Percentiles rank a stretch among this genome's conserved stretches.
Conservation (phyloP, 495 filamentous ascomycete species). For the Delitschia confertaspora region DNA sequence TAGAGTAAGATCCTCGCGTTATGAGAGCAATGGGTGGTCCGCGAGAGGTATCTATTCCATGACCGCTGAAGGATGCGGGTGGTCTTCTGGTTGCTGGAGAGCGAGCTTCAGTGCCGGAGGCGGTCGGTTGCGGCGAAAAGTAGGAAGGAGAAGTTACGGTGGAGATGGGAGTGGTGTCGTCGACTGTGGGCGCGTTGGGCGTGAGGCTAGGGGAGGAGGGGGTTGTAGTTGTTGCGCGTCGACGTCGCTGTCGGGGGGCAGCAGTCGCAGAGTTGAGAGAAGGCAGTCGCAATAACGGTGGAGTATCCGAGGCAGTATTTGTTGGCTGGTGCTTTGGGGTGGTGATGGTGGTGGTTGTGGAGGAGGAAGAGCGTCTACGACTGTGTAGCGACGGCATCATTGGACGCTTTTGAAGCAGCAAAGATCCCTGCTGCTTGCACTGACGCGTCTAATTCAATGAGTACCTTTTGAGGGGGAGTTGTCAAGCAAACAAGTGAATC, state of each 20-base stretch:
- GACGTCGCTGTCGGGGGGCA: conserved; percentile 8
- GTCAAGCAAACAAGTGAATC: no score
- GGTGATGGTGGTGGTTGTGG: not conserved
- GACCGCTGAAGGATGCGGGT: conserved; percentile 39
- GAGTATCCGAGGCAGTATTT: conserved; percentile 9
- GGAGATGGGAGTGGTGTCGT: conserved; percentile 8
- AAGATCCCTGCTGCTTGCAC: no score
- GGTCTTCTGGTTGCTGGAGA: conserved; percentile 32
- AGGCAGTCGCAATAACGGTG: conserved; percentile 15
- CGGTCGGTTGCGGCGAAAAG: conserved; percentile 30
- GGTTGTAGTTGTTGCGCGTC: conserved; percentile 19
- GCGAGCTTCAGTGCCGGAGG: conserved; percentile 30
- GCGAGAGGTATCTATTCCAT: conserved; percentile 38
- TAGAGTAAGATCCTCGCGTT: conserved; percentile 36
- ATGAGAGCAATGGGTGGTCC: conserved; percentile 42
- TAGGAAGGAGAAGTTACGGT: conserved; percentile 27
- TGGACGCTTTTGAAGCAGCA: no score
- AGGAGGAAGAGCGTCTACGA: no score
- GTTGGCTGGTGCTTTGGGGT: conserved; percentile 18
- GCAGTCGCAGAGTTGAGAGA: conserved; percentile 10
- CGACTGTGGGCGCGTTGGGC: no score
- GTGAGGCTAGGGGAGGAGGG: conserved; percentile 22
- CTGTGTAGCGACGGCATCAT: no score
- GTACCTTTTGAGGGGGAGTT: no score
- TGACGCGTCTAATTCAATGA: no score